phyloP scores from a whole-genome alignment of 2,329 filamentous ascomycete genomes.

The Mycosphaerella arachidis region DNA sequence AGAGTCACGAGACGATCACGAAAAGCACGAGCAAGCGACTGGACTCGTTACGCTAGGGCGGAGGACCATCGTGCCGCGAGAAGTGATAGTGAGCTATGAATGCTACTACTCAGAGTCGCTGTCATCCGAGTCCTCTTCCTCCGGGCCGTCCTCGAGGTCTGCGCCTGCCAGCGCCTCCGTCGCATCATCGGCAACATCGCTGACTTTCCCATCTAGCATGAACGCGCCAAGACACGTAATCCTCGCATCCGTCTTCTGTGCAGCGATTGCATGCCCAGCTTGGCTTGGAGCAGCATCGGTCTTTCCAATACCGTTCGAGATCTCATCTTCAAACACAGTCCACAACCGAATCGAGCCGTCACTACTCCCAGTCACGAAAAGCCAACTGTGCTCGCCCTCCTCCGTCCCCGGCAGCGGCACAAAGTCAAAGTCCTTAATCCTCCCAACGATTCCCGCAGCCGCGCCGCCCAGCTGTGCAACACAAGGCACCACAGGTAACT shows the following conservation, averaged over 20 bases:
- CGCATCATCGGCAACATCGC: conserved; percentile 16
- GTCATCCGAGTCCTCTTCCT: conserved; percentile 9
- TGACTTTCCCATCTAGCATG: conserved; percentile 56
- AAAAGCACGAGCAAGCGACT: background rate
- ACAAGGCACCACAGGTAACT: conserved; percentile 37
- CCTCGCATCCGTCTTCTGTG: conserved; percentile 78
- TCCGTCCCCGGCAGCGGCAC: conserved; percentile 43
- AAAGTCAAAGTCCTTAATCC: conserved; percentile 85
- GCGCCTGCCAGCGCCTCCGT: conserved; percentile 13
- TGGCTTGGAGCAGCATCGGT: conserved; percentile 34
- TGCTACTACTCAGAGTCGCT: conserved; percentile 9
- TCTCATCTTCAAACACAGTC: conserved; percentile 36
- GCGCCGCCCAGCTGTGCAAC: conserved; percentile 72
- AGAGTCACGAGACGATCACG: background rate
- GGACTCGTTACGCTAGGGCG: too few relatives aligned
- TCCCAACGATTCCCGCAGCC: conserved; percentile 57
- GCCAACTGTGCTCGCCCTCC: conserved; percentile 36
- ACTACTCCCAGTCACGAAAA: conserved; percentile 73
- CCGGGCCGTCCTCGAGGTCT: conserved; percentile 5
- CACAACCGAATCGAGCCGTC: conserved; percentile 82
- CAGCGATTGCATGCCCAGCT: conserved; percentile 65
- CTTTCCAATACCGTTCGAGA: background rate
- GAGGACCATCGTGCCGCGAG: background rate
- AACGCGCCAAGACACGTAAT: conserved; percentile 88
- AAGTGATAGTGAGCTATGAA: background rate